A percentile compares a stretch with the other conserved stretches of the same genome.
phyloP scores from a whole-genome alignment of 192 early-diverging fungal genomes.

The Coemansia sp. region DNA sequence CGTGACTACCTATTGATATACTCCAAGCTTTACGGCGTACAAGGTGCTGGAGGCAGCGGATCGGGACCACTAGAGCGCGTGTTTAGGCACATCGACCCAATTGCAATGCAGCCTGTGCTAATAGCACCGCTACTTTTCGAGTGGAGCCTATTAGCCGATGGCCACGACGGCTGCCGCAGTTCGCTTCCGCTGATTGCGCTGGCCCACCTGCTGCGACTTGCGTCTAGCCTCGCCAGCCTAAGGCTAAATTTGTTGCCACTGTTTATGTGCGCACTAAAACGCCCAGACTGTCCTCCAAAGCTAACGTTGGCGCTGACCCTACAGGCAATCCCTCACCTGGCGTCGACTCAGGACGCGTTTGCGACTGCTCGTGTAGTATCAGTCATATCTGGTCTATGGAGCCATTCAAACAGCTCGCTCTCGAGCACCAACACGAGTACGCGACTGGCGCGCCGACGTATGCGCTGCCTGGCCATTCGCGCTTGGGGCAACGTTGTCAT shows the following conservation, averaged over 20 bases:
- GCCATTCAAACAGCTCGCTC: neutral
- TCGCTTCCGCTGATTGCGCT: slow-evolving; percentile 5
- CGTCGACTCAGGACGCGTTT: slow-evolving; percentile 26
- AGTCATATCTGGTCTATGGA: slow-evolving; percentile 27
- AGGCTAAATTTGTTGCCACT: slow-evolving; percentile 28
- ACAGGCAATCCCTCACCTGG: slow-evolving; percentile 22
- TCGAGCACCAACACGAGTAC: neutral
- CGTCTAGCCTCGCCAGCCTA: slow-evolving; percentile 2
- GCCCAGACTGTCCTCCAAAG: slow-evolving; percentile 7
- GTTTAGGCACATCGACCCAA: neutral
- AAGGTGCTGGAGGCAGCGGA: neutral
- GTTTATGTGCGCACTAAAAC: slow-evolving; percentile 24
- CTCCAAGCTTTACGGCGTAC: neutral
- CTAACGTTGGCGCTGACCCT: slow-evolving; percentile 22
- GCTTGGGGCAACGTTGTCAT: slow-evolving; percentile 29
- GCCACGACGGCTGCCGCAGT: neutral
- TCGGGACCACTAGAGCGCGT: neutral
- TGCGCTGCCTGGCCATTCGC: slow-evolving; percentile 34
- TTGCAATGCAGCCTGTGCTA: slow-evolving; percentile 17
- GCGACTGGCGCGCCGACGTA: slow-evolving; percentile 10
- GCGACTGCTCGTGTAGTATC: slow-evolving; percentile 34
- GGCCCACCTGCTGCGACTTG: slow-evolving; percentile 14
- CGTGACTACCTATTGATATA: slow-evolving; percentile 15
- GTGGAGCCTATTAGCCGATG: neutral
- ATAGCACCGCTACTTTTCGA: slow-evolving; percentile 33